A percentile compares a stretch with the other conserved stretches of the same genome.
These are phyloP conservation scores for Magnaporthiopsis incrustans DNA, from an alignment of 2,329 filamentous ascomycete species.

Conservation along the genomic window DNA sequence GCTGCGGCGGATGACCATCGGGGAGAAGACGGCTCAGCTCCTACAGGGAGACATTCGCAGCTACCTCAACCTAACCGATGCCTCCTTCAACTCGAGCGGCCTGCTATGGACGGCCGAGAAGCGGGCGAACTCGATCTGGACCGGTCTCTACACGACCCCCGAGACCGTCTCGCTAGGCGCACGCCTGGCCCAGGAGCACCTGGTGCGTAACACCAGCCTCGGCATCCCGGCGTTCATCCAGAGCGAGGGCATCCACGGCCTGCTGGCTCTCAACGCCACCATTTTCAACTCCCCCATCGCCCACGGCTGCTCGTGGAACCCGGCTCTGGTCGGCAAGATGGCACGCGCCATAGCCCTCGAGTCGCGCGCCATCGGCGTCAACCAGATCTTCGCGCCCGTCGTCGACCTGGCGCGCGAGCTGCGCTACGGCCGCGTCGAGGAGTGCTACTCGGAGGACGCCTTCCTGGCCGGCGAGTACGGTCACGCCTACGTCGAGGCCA, in stretches of 20 bases:
- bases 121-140: conserved; percentile 64
- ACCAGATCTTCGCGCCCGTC: conserved; percentile 65
- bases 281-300: conserved; percentile 71
- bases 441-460: conserved; percentile 63
- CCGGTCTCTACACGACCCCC: conserved; percentile 58
- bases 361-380: conserved; percentile 58
- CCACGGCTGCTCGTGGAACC: conserved; percentile 64
- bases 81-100: conserved; percentile 59
- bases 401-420: conserved; percentile 64
- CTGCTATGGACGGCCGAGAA: conserved; percentile 58
- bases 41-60: conserved; percentile 64
- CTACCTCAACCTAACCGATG: conserved; percentile 62
- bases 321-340: conserved; percentile 57
- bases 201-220: conserved; percentile 55
- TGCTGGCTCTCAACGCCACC: conserved; percentile 63
- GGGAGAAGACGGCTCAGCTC: conserved; percentile 65
- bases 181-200: conserved; percentile 59
- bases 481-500: conserved; percentile 46
- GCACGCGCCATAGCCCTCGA: conserved; percentile 57
- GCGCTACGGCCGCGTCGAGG: conserved; percentile 65
- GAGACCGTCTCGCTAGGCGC: conserved; percentile 55
- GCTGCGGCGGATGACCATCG: conserved; percentile 62
- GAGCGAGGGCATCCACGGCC: conserved; percentile 67
- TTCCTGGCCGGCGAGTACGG: conserved; percentile 61
- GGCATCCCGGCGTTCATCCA: conserved; percentile 69